Conservation (phyloP, 352 stramenopile species). For the Peronosclerospora sorghi region DNA sequence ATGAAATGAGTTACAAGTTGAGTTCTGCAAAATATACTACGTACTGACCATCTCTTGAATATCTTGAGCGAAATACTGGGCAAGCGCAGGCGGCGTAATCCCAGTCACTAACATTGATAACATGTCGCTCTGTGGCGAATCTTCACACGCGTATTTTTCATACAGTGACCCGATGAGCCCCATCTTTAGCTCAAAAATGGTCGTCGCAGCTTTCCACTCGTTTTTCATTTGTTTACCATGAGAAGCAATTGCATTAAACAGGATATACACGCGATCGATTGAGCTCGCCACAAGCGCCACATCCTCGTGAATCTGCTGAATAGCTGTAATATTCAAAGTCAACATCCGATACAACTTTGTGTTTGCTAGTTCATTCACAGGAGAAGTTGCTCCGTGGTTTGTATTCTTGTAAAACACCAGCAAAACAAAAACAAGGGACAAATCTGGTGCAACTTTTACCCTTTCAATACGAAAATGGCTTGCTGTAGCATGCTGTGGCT, state of each 20-base stretch:
- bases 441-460: slow-evolving; percentile 22
- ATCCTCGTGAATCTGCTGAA: slow-evolving; percentile 25
- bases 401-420: slow-evolving; percentile 8
- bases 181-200: slow-evolving; percentile 73
- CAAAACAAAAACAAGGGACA: slow-evolving; percentile 31
- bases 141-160: slow-evolving; percentile 60
- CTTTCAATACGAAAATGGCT: slow-evolving; percentile 20
- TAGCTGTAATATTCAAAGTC: slow-evolving; percentile 21
- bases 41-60: slow-evolving; percentile 68
- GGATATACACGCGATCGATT: slow-evolving; percentile 12
- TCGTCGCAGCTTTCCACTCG: slow-evolving; percentile 72
- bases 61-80: slow-evolving; percentile 74
- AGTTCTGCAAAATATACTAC: neutral
- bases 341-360: slow-evolving; percentile 23
- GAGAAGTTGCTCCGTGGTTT: neutral
- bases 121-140: slow-evolving; percentile 63
- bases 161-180: slow-evolving; percentile 59
- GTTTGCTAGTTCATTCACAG: neutral
- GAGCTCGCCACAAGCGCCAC: slow-evolving; percentile 21
- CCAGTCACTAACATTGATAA: slow-evolving; percentile 45
- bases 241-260: slow-evolving; percentile 24
- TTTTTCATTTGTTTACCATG: slow-evolving; percentile 28
- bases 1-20: neutral
- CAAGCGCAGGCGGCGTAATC: slow-evolving; percentile 47
- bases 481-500: neutral